Base-by-base conservation (phyloP, 495 filamentous ascomycete genomes). In the Corynascus novoguineensis region DNA sequence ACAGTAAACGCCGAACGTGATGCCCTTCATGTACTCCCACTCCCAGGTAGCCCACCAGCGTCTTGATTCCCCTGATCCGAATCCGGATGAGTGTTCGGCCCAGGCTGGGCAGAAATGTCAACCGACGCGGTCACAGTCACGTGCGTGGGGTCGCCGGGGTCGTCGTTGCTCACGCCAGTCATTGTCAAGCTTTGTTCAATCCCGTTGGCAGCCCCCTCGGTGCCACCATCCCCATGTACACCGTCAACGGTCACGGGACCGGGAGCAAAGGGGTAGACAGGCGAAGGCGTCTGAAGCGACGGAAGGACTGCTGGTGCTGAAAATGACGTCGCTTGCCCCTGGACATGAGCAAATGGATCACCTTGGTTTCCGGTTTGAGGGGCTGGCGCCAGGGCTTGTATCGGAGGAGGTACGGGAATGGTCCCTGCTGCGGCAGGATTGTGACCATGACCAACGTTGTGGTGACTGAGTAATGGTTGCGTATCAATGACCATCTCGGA, bases 401-500 rank as follows among this genome's bases (percentile, higher is more conserved):
- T 21, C 9, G 40, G 40, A 1, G 40, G 21, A 10, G 28, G 22
- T 42, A 59, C 24, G 4, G 60, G 44, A 0, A 47, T 28, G 14
- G 24, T 47, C 4, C 22, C 55, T 15, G 52, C 8, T 1, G 41
- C 21, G 19, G 50, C 44, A 11, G 31, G 41, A 4, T 50, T 17
- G 27, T 32, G 28, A 19, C 29, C 54, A 10, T 50, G 48, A 14
- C 32, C 57, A 10, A 19, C 19, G 25, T 27, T 29, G 34, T 53
- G 51, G 8, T 50, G 46, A 32, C 44, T 34, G 5, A 62, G 59
- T 17, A 66, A 24, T 29, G 64, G 64, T 32, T 65, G 64, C n/a
- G 62, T 54, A 42, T 75, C 73, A 11, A 74, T 65, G 22, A 71
- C 66, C 62, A 75, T 69, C 38, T 76, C 73, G 48, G 63, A 70